phyloP scores from a whole-genome alignment of 1,284 basidiomycete genomes.

The Pseudozyma flocculosa region DNA sequence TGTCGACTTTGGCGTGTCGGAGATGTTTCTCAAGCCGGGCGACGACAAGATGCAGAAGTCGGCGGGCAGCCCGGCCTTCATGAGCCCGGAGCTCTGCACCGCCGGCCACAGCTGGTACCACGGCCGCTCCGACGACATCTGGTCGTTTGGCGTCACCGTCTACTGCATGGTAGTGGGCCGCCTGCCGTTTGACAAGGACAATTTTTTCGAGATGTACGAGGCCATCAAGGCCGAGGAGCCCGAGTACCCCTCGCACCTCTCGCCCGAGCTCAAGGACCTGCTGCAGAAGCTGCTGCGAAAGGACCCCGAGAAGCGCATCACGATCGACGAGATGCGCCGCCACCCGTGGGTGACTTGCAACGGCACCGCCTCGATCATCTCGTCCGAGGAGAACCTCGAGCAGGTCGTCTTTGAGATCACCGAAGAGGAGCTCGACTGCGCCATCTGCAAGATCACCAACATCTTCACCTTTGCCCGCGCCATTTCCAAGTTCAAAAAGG shows the following conservation, averaged over 20 bases:
- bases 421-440: constrained; percentile 53
- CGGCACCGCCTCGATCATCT: constrained; percentile 29
- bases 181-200: constrained; percentile 62
- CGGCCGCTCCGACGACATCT: constrained; percentile 63
- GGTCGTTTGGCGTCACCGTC: constrained; percentile 64
- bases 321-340: constrained; percentile 34
- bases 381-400: constrained; percentile 39
- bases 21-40: constrained; percentile 61
- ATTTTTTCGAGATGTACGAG: constrained; percentile 62
- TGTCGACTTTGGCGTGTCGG: constrained; percentile 65
- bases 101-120: constrained; percentile 55
- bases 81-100: constrained; percentile 62
- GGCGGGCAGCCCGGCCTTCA: constrained; percentile 64
- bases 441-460: constrained; percentile 53
- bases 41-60: constrained; percentile 61
- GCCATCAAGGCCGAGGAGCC: constrained; percentile 60
- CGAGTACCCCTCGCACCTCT: constrained; percentile 40
- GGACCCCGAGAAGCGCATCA: constrained; percentile 43
- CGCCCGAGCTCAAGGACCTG: constrained; percentile 30
- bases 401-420: constrained; percentile 48
- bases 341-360: constrained; percentile 47
- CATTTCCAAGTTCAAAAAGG: constrained; percentile 53
- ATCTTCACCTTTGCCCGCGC: constrained; percentile 55
- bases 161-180: constrained; percentile 64
- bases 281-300: constrained; percentile 47